A percentile compares a stretch with the other conserved stretches of the same genome.
phyloP scores from a whole-genome alignment of 1,284 basidiomycete species.

The Apiotrichum siamense region DNA sequence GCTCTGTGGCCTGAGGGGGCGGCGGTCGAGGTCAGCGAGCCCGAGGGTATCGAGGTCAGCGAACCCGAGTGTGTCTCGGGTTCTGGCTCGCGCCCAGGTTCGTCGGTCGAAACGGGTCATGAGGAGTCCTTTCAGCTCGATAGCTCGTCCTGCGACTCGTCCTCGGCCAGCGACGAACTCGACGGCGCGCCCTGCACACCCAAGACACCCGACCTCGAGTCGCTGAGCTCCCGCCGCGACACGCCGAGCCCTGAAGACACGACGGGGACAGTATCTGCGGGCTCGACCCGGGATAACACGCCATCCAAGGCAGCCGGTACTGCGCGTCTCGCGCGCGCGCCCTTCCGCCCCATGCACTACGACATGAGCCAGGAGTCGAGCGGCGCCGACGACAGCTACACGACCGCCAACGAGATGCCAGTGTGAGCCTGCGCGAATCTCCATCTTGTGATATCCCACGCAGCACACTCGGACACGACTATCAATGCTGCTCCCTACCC shows the following conservation, averaged over 20 bases:
- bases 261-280: background rate
- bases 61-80: too few relatives aligned
- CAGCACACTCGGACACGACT: too few relatives aligned
- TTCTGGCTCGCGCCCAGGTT: too few relatives aligned
- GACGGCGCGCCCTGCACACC: conserved; percentile 10
- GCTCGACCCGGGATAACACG: background rate
- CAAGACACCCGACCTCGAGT: conserved; percentile 12
- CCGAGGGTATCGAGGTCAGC: background rate
- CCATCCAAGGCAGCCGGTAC: background rate
- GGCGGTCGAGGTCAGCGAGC: background rate
- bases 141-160: background rate
- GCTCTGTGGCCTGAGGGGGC: background rate
- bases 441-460: too few relatives aligned
- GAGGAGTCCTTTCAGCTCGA: conserved; percentile 8
- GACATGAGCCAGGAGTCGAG: conserved; percentile 5
- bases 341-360: conserved; percentile 5
- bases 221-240: background rate
- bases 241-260: background rate
- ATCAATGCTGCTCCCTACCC: too few relatives aligned
- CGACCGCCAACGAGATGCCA: background rate
- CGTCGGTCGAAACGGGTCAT: background rate
- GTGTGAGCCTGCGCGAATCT: too few relatives aligned
- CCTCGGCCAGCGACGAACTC: conserved; percentile 9
- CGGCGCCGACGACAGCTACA: background rate
- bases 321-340: background rate